phyloP scores from a whole-genome alignment of 345 rosid species.

The Pugionium dolabratum region DNA sequence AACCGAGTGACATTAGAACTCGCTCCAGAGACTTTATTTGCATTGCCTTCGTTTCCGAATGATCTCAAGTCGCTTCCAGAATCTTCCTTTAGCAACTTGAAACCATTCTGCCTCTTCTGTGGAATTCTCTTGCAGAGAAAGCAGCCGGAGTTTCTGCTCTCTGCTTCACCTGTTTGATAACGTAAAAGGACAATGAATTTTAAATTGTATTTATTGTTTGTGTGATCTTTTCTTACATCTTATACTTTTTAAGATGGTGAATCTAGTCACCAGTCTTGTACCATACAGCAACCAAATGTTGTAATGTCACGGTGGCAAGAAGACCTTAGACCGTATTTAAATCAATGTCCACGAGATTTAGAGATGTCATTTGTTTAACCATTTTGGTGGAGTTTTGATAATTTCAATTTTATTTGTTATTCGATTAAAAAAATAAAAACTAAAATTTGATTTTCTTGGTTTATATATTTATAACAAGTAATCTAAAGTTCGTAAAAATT shows the following conservation, averaged over 20 bases:
- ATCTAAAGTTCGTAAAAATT: too few species aligned
- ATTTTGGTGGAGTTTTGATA: too few species aligned
- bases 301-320: constrained; percentile 9
- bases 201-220: constrained; percentile 9
- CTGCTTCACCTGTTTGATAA: constrained; percentile 55
- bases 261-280: constrained; percentile 24
- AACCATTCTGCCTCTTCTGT: constrained; percentile 73
- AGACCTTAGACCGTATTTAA: background rate
- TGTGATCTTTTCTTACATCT: constrained; percentile 1
- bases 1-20: constrained; percentile 53
- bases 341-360: too few species aligned
- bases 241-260: constrained; percentile 7
- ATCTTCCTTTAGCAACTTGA: constrained; percentile 38
- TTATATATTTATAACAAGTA: too few species aligned
- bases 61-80: constrained; percentile 42
- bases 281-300: constrained; percentile 6
- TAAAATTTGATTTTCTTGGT: too few species aligned
- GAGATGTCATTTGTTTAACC: too few species aligned
- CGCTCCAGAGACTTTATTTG: constrained; percentile 56
- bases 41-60: constrained; percentile 49
- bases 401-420: too few species aligned
- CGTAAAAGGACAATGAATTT: background rate
- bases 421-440: too few species aligned
- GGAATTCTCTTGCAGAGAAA: constrained; percentile 72
- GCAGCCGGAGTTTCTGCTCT: constrained; percentile 68